Base-by-base conservation (phyloP, 176 grass and related monocot species). In the Phragmites australis region DNA sequence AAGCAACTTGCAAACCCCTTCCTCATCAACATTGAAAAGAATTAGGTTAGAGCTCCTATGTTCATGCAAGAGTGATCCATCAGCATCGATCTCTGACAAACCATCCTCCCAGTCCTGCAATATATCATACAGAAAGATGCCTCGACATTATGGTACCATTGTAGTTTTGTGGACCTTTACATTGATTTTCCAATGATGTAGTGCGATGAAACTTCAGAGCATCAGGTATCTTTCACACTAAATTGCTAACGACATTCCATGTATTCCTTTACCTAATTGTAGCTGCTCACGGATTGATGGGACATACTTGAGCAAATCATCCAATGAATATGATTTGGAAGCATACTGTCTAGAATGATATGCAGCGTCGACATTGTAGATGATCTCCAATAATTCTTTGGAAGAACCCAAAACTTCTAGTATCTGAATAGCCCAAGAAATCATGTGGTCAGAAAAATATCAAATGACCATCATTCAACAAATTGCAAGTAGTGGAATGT, bases 81-180 rank as follows among this genome's bases (percentile, higher is more conserved):
- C 83, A 53, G 81, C 72, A 27, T 85, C 88, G 73, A 62, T 89
- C 87, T 89, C 87, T 69, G 75, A 89, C 43, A 91, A 60, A 46
- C 88, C 86, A 72, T 85, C 81, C 57, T 97, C 93, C 93, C 90
- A 97, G 78, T 97, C 90, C 93, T 93, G 77, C 54, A 63, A 92
- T 46, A 79, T 37, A 52, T 9, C 81, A 79, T 46, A 74, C 17
- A 2, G 49, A 81, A 77, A 48, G 2, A 22, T 9, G 26, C 21
- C n/a, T 29, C 39, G 25, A 74, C 16, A 58, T 73, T 48, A 45
- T 65, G 39, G 67, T 69, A 56, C 3, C 22, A 65, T 58, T 74
- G 72, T 16, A 42, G 19, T 60, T 64, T 26, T 45, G 1, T 40
- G 2, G 49, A 54, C 56, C 14, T 76, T 76, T 46, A 27, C 4